These are phyloP conservation scores for Rhinocladiella similis DNA, from an alignment of 2,329 filamentous ascomycete genomes.

Conservation along the genomic window DNA sequence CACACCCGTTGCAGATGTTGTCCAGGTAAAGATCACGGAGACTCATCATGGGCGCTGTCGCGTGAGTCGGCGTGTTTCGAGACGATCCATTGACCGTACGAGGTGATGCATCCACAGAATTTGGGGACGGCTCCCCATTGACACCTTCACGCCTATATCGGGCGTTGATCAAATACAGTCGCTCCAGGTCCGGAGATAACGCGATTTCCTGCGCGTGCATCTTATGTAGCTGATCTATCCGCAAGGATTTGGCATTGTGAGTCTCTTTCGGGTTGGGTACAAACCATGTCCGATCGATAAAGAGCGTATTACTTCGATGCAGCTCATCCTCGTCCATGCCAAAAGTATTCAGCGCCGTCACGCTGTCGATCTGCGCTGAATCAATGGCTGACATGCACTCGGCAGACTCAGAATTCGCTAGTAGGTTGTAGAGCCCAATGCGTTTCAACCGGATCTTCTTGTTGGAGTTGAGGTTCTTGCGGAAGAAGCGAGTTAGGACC, in stretches of 20 bases:
- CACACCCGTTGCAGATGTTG: conserved; percentile 53
- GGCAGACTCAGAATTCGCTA: conserved; percentile 49
- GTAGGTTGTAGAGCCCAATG: conserved; percentile 59
- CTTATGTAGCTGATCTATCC: conserved; percentile 50
- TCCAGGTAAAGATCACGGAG: conserved; percentile 51
- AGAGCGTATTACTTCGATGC: conserved; percentile 43
- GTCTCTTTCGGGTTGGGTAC: conserved; percentile 23
- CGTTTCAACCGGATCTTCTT: conserved; percentile 51
- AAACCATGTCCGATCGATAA: conserved; percentile 58
- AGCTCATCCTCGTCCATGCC: conserved; percentile 42
- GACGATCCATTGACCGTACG: conserved; percentile 18
- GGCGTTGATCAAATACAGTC: conserved; percentile 53
- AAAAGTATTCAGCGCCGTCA: conserved; percentile 57
- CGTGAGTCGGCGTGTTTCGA: conserved; percentile 16
- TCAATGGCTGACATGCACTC: conserved; percentile 50
- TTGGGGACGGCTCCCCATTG: conserved; percentile 7
- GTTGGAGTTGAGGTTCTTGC: conserved; percentile 51
- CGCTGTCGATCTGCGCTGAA: conserved; percentile 41
- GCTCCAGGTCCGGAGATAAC: conserved; percentile 47
- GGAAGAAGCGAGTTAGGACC: conserved; percentile 56
- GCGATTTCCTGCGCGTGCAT: conserved; percentile 46
- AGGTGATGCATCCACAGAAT: conserved; percentile 25
- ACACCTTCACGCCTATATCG: conserved; percentile 11
- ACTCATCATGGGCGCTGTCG: conserved; percentile 32
- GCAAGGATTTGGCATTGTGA: conserved; percentile 47